Evolutionary conservation across 176 grass and related monocot species (phyloP).

Genomic region (Aegilops speltoides): DNA sequence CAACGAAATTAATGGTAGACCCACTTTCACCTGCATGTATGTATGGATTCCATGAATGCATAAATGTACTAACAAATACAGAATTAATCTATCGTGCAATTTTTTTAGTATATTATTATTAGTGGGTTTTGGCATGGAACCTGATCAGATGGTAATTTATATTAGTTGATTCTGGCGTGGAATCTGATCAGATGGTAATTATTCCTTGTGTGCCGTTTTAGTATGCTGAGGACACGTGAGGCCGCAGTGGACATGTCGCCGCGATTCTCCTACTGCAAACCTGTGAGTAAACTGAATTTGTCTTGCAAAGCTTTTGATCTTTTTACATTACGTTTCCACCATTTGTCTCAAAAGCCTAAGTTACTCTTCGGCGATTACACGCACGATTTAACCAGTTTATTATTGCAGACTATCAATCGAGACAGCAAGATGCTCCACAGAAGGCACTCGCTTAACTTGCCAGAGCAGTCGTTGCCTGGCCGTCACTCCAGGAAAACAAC

Average conservation of each 20-base stretch:
- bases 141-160: not conserved
- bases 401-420: constrained; percentile 31
- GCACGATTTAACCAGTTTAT: not conserved
- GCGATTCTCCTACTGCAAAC: constrained; percentile 60
- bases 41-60: not conserved
- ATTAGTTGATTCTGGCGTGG: not conserved
- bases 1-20: not conserved
- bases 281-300: constrained; percentile 47
- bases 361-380: not conserved
- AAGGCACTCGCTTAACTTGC: constrained; percentile 55
- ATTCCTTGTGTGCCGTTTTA: not conserved
- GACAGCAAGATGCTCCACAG: constrained; percentile 49
- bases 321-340: not conserved
- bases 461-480: constrained; percentile 5
- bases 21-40: not conserved
- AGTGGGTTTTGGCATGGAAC: not conserved
- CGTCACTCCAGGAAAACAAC: constrained; percentile 29
- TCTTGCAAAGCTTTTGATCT: not conserved
- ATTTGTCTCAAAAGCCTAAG: not conserved
- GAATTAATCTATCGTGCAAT: not conserved
- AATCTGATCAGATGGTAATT: not conserved
- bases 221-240: constrained; percentile 42
- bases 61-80: not conserved
- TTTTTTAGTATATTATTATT: not conserved
- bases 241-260: constrained; percentile 55